Conservation (phyloP, 1,139 yeast genomes). For the Hemisphaericaspora lyxosophila region DNA sequence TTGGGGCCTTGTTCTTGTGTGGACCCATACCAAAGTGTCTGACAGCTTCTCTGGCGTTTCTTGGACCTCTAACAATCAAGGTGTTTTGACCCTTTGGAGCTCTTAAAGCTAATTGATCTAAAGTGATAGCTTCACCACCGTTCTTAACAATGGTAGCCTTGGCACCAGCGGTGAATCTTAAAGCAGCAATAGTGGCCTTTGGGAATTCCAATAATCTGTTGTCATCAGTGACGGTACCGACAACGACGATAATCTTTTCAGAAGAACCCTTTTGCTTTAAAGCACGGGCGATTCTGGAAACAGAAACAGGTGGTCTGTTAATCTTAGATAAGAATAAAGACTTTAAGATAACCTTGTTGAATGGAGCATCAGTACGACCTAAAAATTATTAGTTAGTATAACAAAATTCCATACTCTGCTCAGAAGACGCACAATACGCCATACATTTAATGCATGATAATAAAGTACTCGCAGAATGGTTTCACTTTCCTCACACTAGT, state of each 20-base stretch:
- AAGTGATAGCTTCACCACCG: constrained; percentile 99
- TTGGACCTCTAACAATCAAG: constrained; percentile 96
- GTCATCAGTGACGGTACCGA: constrained; percentile 99
- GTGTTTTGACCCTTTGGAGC: constrained; percentile 99
- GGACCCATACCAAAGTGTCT: constrained; percentile 99
- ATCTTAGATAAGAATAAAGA: constrained; percentile 95
- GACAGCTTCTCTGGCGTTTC: constrained; percentile 98
- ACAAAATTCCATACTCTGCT: constrained; percentile 45
- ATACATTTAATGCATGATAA: constrained; percentile 15
- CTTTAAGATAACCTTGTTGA: constrained; percentile 96
- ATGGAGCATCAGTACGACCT: constrained; percentile 98
- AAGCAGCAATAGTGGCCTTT: constrained; percentile 97
- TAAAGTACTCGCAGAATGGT: constrained; percentile 61
- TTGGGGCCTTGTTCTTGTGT: constrained; percentile 99
- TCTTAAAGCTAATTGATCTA: constrained; percentile 98
- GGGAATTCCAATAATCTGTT: constrained; percentile 92
- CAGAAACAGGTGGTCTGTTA: constrained; percentile 99
- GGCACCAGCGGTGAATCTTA: constrained; percentile 99
- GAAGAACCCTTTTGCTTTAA: constrained; percentile 81
- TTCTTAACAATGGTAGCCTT: constrained; percentile 95
- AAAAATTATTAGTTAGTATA: constrained; percentile 46
- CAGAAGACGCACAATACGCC: constrained; percentile 53
- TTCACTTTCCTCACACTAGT: constrained; percentile 1
- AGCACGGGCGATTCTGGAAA: constrained; percentile 86
- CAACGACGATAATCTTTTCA: constrained; percentile 93